Evolutionary conservation across 306 rosid genomes (phyloP).

Genomic region (Inga oerstediana): DNA sequence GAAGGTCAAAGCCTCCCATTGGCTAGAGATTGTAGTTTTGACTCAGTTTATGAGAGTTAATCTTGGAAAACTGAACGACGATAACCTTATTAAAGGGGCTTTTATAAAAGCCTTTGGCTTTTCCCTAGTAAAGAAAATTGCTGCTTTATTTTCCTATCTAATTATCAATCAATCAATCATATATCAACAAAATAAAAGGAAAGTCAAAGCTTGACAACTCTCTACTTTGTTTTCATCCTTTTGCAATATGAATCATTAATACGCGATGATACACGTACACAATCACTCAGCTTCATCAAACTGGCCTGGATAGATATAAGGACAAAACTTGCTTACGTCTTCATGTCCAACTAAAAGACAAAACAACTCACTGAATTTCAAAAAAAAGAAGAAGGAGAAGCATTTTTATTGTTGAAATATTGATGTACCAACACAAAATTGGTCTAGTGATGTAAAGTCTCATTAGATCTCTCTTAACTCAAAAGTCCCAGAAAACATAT

Average conservation of each 20-base stretch:
- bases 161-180: background rate
- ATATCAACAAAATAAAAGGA: background rate
- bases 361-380: background rate
- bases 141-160: background rate
- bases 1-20: background rate
- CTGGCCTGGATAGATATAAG: background rate
- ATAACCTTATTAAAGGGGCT: background rate
- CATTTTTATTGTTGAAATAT: background rate
- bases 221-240: background rate
- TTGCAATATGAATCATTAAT: background rate
- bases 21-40: background rate
- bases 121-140: background rate
- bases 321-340: background rate
- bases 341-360: background rate
- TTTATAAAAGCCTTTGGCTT: background rate
- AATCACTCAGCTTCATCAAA: background rate
- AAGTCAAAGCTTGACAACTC: background rate
- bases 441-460: no score
- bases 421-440: no score
- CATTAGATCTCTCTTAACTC: no score
- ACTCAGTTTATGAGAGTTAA: background rate
- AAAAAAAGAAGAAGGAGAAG: background rate
- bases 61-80: background rate
- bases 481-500: no score
- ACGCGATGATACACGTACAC: background rate